Conservation (phyloP, 352 stramenopile genomes). For the Phytophthora sansomeana region DNA sequence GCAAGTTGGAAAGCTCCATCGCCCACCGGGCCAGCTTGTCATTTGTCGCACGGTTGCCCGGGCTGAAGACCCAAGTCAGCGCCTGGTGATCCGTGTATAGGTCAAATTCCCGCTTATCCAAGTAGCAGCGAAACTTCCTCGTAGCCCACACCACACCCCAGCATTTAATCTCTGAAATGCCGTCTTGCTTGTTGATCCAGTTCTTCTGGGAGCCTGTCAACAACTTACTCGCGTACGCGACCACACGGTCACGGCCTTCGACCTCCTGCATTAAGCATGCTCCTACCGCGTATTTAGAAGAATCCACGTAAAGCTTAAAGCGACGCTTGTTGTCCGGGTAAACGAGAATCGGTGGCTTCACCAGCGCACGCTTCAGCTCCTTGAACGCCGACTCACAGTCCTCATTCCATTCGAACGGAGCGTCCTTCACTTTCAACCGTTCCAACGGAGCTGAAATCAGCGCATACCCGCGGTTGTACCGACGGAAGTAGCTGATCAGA, state of each 20-base stretch:
- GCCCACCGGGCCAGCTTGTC: background rate
- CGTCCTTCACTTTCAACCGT: background rate
- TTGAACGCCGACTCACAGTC: background rate
- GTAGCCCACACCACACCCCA: constrained; percentile 2
- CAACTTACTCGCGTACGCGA: too few relatives aligned
- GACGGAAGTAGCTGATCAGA: background rate
- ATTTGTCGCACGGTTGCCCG: background rate
- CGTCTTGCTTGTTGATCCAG: constrained; percentile 1
- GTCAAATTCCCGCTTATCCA: too few relatives aligned
- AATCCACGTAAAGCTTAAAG: constrained; percentile 5
- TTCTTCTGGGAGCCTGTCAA: too few relatives aligned
- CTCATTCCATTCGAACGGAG: background rate
- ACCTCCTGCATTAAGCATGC: constrained; percentile 5
- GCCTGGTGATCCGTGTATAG: constrained; percentile 3
- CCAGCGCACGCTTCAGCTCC: background rate
- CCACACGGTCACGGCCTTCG: background rate
- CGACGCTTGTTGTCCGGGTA: background rate
- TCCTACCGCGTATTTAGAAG: background rate
- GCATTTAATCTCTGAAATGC: constrained; percentile 1
- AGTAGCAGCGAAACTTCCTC: too few relatives aligned
- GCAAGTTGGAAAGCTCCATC: constrained; percentile 1
- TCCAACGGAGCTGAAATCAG: too few relatives aligned
- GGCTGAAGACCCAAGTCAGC: background rate
- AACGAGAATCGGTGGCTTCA: constrained; percentile 6
- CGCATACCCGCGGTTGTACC: constrained; percentile 4